phyloP scores from a whole-genome alignment of 1,284 basidiomycete genomes.

The Irpex rosettiformis region DNA sequence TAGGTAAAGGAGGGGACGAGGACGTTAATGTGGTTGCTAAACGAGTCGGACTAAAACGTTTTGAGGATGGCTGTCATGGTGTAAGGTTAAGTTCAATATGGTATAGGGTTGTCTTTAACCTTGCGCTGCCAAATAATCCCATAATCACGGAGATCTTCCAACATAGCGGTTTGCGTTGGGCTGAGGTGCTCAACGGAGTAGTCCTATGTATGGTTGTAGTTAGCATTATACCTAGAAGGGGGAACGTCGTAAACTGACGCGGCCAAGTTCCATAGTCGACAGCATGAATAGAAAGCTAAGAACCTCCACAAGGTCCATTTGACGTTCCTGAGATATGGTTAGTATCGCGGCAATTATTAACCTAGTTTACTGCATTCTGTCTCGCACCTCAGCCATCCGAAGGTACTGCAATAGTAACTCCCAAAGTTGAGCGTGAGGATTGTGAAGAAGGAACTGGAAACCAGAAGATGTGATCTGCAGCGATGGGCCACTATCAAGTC shows the following conservation, averaged over 20 bases:
- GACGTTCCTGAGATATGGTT: slow-evolving; percentile 55
- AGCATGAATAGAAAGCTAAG: slow-evolving; percentile 95
- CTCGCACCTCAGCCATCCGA: slow-evolving; percentile 69
- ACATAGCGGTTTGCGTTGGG: slow-evolving; percentile 79
- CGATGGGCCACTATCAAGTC: slow-evolving; percentile 40
- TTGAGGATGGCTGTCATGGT: slow-evolving; percentile 51
- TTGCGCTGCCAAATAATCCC: slow-evolving; percentile 87
- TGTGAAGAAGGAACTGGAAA: slow-evolving; percentile 95
- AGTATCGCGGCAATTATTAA: slow-evolving; percentile 7
- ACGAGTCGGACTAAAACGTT: slow-evolving; percentile 93
- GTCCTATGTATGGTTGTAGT: slow-evolving; percentile 47
- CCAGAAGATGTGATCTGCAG: slow-evolving; percentile 91
- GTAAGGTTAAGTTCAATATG: background rate
- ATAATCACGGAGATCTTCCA: slow-evolving; percentile 92
- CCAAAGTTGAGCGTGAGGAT: slow-evolving; percentile 98
- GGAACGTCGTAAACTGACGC: slow-evolving; percentile 43
- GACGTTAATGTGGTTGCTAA: slow-evolving; percentile 92
- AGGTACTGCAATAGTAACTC: slow-evolving; percentile 91
- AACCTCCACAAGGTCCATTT: slow-evolving; percentile 92
- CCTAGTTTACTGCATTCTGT: slow-evolving; percentile 7
- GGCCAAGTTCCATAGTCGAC: slow-evolving; percentile 89
- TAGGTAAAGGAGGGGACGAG: slow-evolving; percentile 69
- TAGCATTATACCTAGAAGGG: slow-evolving; percentile 8
- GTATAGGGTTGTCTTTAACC: slow-evolving; percentile 31
- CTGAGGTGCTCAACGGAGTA: slow-evolving; percentile 86